These are phyloP conservation scores for Pseudogymnoascus pannorum DNA, from an alignment of 2,329 filamentous ascomycete species.

Conservation along the genomic window DNA sequence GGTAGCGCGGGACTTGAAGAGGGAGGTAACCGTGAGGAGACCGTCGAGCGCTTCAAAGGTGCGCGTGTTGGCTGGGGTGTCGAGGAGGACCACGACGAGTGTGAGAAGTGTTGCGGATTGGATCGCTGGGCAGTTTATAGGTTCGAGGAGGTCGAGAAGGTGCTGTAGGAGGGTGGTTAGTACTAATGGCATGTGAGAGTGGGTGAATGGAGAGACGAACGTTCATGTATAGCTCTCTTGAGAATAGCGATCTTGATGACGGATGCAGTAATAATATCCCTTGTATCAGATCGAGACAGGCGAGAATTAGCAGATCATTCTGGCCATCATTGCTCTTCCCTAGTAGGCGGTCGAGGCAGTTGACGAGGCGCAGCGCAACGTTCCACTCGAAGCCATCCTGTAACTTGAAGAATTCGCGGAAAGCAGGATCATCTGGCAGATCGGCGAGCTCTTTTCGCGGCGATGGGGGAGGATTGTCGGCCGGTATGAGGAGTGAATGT, in stretches of 20 bases:
- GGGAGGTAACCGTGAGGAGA: constrained; percentile 79
- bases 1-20: constrained; percentile 86
- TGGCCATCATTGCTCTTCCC: constrained; percentile 75
- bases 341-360: constrained; percentile 77
- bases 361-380: constrained; percentile 76
- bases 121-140: constrained; percentile 83
- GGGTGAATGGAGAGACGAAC: constrained; percentile 38
- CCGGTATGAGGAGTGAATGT: constrained; percentile 25
- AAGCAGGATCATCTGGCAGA: constrained; percentile 75
- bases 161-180: constrained; percentile 42
- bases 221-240: constrained; percentile 90
- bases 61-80: constrained; percentile 79
- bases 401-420: constrained; percentile 90
- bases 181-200: neutral
- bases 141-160: constrained; percentile 88
- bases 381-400: constrained; percentile 99
- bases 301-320: constrained; percentile 82
- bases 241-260: constrained; percentile 79
- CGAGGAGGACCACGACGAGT: constrained; percentile 81
- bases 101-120: constrained; percentile 86
- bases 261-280: constrained; percentile 83
- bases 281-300: constrained; percentile 81
- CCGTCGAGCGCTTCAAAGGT: constrained; percentile 90
- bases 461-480: constrained; percentile 34
- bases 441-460: constrained; percentile 57